Percentiles rank a stretch among this genome's conserved stretches.
phyloP scores from a whole-genome alignment of 441 rosid species.

The Gossypium gossypioides region DNA sequence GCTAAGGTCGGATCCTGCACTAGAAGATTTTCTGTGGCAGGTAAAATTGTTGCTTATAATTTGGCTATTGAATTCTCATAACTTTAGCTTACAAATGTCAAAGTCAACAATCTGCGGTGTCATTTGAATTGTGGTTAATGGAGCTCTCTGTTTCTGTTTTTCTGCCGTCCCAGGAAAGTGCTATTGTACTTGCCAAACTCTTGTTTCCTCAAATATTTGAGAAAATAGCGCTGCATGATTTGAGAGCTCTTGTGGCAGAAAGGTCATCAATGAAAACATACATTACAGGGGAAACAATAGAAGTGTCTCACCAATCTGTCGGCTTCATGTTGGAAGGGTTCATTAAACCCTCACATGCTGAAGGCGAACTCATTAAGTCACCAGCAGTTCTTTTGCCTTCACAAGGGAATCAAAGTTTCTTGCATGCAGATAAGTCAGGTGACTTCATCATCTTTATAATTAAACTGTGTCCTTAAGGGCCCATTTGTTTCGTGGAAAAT shows the following conservation, averaged over 20 bases:
- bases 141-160: background rate
- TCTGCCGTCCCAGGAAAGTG: slow-evolving; percentile 57
- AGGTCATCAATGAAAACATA: slow-evolving; percentile 47
- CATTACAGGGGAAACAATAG: slow-evolving; percentile 61
- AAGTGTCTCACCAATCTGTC: slow-evolving; percentile 44
- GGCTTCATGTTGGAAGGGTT: slow-evolving; percentile 80
- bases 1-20: slow-evolving; percentile 47
- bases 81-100: background rate
- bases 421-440: slow-evolving; percentile 36
- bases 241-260: slow-evolving; percentile 64
- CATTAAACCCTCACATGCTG: slow-evolving; percentile 41
- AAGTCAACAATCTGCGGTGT: background rate
- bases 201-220: slow-evolving; percentile 84
- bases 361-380: slow-evolving; percentile 50
- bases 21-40: slow-evolving; percentile 84
- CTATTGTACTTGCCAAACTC: slow-evolving; percentile 57
- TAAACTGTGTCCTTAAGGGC: background rate
- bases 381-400: slow-evolving; percentile 56
- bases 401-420: slow-evolving; percentile 42
- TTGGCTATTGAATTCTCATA: background rate
- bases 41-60: slow-evolving; percentile 24
- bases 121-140: background rate
- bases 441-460: slow-evolving; percentile 7
- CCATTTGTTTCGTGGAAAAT: background rate
- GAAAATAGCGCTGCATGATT: slow-evolving; percentile 62